phyloP scores from a whole-genome alignment of 768 basidiomycete genomes.

The Xerocomellus dryophilus region DNA sequence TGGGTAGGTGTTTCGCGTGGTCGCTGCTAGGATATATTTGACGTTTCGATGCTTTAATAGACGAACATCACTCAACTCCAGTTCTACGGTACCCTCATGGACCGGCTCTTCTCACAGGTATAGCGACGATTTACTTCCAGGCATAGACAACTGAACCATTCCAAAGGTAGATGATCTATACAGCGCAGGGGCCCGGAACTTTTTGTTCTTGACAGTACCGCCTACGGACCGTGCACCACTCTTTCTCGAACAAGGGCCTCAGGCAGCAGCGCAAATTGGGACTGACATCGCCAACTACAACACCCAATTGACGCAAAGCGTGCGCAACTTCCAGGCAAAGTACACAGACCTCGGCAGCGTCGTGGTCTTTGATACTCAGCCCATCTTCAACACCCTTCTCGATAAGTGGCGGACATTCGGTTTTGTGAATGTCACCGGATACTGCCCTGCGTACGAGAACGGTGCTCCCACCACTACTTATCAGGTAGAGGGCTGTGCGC shows the following conservation, averaged over 20 bases:
- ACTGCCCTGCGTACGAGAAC: slow-evolving; percentile 55
- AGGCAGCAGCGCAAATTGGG: slow-evolving; percentile 28
- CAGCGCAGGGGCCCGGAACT: slow-evolving; percentile 53
- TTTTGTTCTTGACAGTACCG: slow-evolving; percentile 62
- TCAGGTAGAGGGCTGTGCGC: slow-evolving; percentile 55
- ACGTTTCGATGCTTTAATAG: slow-evolving; percentile 6
- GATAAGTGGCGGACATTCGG: slow-evolving; percentile 51
- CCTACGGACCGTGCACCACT: slow-evolving; percentile 57
- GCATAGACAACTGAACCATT: neutral
- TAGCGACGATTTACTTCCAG: neutral
- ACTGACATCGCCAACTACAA: slow-evolving; percentile 50
- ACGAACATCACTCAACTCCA: slow-evolving; percentile 22
- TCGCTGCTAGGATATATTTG: neutral
- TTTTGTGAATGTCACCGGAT: slow-evolving; percentile 59
- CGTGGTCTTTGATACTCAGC: slow-evolving; percentile 53
- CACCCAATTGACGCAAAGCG: slow-evolving; percentile 38
- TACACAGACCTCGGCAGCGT: slow-evolving; percentile 45
- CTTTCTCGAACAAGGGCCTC: slow-evolving; percentile 40
- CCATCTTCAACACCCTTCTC: slow-evolving; percentile 56
- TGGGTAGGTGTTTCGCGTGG: slow-evolving; percentile 16
- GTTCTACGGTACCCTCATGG: slow-evolving; percentile 26
- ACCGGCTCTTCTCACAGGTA: slow-evolving; percentile 31
- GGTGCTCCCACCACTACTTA: slow-evolving; percentile 53
- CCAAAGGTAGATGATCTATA: slow-evolving; percentile 22
- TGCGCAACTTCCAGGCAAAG: slow-evolving; percentile 38